Percentiles rank a stretch among this genome's conserved stretches.
phyloP scores from a whole-genome alignment of 495 filamentous ascomycete genomes.

The Sporormia fimetaria region DNA sequence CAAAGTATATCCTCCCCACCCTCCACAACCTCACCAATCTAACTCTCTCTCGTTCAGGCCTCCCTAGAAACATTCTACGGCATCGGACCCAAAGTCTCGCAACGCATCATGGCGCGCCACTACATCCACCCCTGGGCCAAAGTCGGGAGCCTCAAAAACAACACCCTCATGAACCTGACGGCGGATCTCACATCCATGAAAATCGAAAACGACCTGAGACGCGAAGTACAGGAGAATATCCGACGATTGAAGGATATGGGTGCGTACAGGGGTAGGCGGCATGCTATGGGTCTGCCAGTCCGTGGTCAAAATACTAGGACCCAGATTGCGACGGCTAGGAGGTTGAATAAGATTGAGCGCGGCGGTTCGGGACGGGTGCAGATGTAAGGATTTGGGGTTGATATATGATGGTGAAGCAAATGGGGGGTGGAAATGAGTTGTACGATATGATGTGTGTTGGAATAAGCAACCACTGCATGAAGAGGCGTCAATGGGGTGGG shows the following conservation, averaged over 20 bases:
- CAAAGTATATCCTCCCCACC: constrained; percentile 14
- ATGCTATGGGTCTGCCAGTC: constrained; percentile 80
- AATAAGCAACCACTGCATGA: no score
- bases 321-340: constrained; percentile 67
- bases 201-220: constrained; percentile 78
- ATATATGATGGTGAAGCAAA: no score
- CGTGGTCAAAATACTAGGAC: constrained; percentile 77
- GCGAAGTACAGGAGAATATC: constrained; percentile 72
- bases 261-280: constrained; percentile 75
- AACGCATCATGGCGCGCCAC: constrained; percentile 71
- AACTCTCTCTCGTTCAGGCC: constrained; percentile 45
- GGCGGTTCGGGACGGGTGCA: constrained; percentile 33
- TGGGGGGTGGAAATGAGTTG: neutral
- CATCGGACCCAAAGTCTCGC: constrained; percentile 59
- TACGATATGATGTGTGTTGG: neutral
- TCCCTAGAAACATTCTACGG: constrained; percentile 84
- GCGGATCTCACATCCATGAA: constrained; percentile 81
- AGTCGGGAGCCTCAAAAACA: constrained; percentile 56
- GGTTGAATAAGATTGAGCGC: constrained; percentile 69
- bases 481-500: no score
- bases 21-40: constrained; percentile 3
- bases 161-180: constrained; percentile 67
- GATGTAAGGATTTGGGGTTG: constrained; percentile 18
- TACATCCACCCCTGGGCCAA: constrained; percentile 72
- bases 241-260: constrained; percentile 80